A percentile compares a stretch with the other conserved stretches of the same genome.
Evolutionary conservation across 225 moss, liverwort and hornwort species (phyloP).

Genomic region (Rhytidiadelphus loreus): DNA sequence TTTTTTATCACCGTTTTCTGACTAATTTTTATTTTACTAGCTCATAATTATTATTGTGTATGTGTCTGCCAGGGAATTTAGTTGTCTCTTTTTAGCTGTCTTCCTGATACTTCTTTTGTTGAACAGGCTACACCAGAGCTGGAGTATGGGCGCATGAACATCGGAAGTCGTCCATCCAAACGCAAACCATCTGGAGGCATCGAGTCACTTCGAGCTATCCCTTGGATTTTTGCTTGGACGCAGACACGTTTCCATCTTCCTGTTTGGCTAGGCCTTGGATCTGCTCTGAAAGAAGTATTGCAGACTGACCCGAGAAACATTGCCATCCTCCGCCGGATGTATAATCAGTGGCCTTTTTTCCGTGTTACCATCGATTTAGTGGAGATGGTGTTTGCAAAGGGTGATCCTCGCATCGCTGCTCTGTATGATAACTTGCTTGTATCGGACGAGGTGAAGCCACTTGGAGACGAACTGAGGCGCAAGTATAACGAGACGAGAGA

Average conservation of each 20-base stretch:
- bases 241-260: constrained; percentile 61
- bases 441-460: constrained; percentile 25
- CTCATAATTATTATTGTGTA: background rate
- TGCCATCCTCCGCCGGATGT: constrained; percentile 42
- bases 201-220: constrained; percentile 49
- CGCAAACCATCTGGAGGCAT: constrained; percentile 46
- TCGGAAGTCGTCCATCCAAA: constrained; percentile 53
- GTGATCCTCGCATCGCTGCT: constrained; percentile 47
- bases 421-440: constrained; percentile 53
- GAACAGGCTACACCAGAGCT: constrained; percentile 49
- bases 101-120: background rate
- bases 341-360: constrained; percentile 61
- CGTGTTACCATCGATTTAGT: constrained; percentile 53
- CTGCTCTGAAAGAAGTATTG: constrained; percentile 30
- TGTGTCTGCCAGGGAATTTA: background rate
- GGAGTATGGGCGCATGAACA: constrained; percentile 64
- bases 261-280: constrained; percentile 55
- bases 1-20: background rate
- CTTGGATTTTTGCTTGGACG: constrained; percentile 63
- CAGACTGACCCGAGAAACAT: constrained; percentile 29
- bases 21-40: background rate
- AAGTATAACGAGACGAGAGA: constrained; percentile 43
- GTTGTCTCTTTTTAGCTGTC: background rate
- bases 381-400: constrained; percentile 63
- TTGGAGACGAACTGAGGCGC: constrained; percentile 40